Conservation (phyloP, 164 flowering plant species). For the Nymphaea thermarum region DNA sequence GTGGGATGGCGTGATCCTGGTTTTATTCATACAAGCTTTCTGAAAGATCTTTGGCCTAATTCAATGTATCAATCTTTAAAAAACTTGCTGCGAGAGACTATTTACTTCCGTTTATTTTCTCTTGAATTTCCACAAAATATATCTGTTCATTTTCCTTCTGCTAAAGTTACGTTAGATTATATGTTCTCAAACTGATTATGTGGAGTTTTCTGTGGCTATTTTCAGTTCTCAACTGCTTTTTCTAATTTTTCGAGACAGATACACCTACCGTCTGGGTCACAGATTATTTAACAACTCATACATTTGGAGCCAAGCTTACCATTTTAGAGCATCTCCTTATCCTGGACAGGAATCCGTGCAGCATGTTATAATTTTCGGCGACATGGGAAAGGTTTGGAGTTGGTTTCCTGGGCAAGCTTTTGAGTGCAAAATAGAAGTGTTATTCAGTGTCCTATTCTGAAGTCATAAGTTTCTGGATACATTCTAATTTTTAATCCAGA, state of each 20-base stretch:
- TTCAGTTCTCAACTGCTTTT: neutral
- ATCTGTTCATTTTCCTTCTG: no score
- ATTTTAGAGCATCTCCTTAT: conserved; percentile 33
- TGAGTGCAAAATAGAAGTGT: no score
- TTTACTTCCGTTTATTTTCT: neutral
- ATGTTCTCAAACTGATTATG: no score
- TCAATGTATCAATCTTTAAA: conserved; percentile 14
- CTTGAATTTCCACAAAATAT: neutral
- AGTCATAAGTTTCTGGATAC: no score
- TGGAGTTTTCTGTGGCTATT: no score
- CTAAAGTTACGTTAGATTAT: no score
- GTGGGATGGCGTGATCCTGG: conserved; percentile 99
- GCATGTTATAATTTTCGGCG: conserved; percentile 36
- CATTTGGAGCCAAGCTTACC: conserved; percentile 24
- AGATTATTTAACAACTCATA: conserved; percentile 20
- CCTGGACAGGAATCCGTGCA: conserved; percentile 42
- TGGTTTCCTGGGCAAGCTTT: no score
- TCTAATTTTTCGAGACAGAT: conserved; percentile 16
- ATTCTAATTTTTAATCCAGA: no score
- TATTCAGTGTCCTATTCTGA: no score
- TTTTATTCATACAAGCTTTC: conserved; percentile 70
- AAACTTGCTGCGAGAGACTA: neutral
- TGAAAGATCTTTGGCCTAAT: conserved; percentile 84
- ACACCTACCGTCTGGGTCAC: conserved; percentile 37
- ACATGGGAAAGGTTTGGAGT: conserved; percentile 37